Evolutionary conservation across 345 rosid species (phyloP).

Genomic region (Geranium brycei): DNA sequence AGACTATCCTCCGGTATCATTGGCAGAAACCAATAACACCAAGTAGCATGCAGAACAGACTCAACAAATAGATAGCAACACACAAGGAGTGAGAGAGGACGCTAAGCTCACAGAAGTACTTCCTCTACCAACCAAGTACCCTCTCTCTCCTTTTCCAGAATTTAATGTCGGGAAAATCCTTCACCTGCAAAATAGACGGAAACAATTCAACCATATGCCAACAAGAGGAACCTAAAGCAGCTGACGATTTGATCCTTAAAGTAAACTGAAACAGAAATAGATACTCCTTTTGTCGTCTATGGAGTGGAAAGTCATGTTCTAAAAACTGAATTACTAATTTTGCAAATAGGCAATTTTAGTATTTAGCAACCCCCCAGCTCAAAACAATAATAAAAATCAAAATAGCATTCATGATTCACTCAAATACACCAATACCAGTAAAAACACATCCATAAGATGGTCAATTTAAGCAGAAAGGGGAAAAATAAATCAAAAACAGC

Average conservation of each 20-base stretch:
- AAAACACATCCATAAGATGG: background rate
- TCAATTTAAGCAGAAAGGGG: background rate
- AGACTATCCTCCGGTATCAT: conserved; percentile 12
- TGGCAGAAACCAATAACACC: conserved; percentile 8
- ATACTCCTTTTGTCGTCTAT: too few relatives aligned
- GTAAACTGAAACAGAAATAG: background rate
- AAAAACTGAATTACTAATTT: too few relatives aligned
- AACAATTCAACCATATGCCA: conserved; percentile 4
- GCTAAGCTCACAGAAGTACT: conserved; percentile 42
- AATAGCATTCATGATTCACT: background rate
- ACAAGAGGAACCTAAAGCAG: conserved; percentile 2
- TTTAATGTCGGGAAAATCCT: conserved; percentile 10
- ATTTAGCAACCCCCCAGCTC: too few relatives aligned
- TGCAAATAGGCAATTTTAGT: too few relatives aligned
- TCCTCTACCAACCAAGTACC: conserved; percentile 39
- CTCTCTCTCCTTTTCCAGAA: conserved; percentile 25
- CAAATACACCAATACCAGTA: background rate
- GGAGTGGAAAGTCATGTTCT: too few relatives aligned
- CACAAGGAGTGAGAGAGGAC: conserved; percentile 30
- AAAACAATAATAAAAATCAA: background rate
- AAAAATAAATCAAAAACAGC: background rate
- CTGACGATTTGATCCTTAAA: background rate
- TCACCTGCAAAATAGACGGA: conserved; percentile 27
- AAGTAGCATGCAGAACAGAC: conserved; percentile 9
- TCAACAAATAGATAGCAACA: background rate